phyloP scores from a whole-genome alignment of 441 rosid genomes.

The Pelargonium fulgidum region DNA sequence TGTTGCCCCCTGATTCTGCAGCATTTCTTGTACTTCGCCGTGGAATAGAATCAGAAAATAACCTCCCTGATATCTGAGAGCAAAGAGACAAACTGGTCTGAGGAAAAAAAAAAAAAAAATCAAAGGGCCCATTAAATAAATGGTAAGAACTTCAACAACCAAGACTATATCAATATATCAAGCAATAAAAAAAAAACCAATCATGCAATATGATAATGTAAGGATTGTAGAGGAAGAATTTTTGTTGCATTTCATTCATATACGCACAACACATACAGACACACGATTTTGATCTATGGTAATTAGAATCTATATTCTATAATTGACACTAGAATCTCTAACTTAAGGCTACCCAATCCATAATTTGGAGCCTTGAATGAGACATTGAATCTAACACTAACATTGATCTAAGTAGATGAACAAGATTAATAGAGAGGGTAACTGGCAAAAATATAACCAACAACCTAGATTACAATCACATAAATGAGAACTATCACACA shows the following conservation, averaged over 20 bases:
- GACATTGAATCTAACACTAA: no score
- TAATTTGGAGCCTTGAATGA: no score
- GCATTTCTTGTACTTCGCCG: constrained; percentile 56
- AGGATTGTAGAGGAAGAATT: neutral
- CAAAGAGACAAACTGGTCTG: neutral
- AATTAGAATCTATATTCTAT: no score
- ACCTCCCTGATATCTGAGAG: constrained; percentile 34
- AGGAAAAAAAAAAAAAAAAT: neutral
- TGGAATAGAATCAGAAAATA: constrained; percentile 34
- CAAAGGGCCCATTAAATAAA: neutral
- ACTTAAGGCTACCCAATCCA: no score
- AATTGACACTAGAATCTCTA: no score
- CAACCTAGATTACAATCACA: no score
- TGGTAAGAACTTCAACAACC: neutral
- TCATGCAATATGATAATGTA: neutral
- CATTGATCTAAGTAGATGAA: no score
- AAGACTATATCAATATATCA: neutral
- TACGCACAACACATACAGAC: neutral
- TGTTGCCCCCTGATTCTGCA: constrained; percentile 26
- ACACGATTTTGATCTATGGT: no score
- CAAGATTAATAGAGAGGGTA: no score
- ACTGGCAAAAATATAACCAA: no score
- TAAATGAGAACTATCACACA: no score
- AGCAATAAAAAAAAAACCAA: neutral
- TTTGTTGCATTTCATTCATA: neutral